A percentile compares a stretch with the other conserved stretches of the same genome.
phyloP scores from a whole-genome alignment of 192 early-diverging fungal genomes.

The Coemansia sp. region DNA sequence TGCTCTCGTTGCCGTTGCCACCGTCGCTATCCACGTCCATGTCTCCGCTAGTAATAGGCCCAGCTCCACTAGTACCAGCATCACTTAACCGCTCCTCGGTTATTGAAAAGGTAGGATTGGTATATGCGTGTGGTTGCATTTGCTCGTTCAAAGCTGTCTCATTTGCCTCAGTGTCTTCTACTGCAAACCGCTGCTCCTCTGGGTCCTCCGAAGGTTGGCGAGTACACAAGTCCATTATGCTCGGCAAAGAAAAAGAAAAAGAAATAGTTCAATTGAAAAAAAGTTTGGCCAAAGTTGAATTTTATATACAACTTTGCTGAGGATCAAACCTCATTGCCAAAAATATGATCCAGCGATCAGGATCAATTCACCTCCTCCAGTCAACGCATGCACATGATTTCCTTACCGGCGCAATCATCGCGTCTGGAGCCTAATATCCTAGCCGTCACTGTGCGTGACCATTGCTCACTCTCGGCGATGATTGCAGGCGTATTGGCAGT shows the following conservation, averaged over 20 bases:
- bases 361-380: background rate
- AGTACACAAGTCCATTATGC: constrained; percentile 2
- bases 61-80: background rate
- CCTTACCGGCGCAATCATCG: background rate
- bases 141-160: background rate
- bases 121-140: background rate
- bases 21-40: constrained; percentile 4
- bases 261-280: background rate
- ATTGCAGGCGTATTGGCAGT: background rate
- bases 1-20: constrained; percentile 13
- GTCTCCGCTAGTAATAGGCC: background rate
- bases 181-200: background rate
- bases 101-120: background rate
- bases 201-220: background rate
- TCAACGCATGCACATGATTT: background rate
- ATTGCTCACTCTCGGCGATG: background rate
- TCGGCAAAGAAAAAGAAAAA: background rate
- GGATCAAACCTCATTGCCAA: background rate
- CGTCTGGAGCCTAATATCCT: background rate
- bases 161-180: background rate
- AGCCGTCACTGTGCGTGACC: background rate
- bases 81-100: background rate
- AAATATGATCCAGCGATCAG: background rate
- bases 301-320: background rate
- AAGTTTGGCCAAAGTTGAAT: background rate